A percentile compares a stretch with the other conserved stretches of the same genome.
Conservation (phyloP, 2,329 filamentous ascomycete genomes). For the Hymenoscyphus fructigenus region DNA sequence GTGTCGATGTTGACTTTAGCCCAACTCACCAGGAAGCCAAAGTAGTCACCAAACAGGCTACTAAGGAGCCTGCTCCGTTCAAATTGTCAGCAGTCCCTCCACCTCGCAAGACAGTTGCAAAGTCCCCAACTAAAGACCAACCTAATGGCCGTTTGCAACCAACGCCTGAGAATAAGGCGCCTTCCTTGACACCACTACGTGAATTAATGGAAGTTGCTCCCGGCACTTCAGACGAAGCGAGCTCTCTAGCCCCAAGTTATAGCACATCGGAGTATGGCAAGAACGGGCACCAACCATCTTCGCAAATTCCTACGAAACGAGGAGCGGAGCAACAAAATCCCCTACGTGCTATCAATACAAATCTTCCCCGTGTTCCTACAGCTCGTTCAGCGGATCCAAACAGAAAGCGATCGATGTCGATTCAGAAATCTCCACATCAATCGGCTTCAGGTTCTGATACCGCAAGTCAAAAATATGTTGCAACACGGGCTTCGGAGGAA, state of each 20-base stretch:
- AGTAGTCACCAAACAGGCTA: conserved; percentile 7
- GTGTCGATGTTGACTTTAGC: conserved; percentile 25
- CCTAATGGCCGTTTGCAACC: conserved; percentile 8
- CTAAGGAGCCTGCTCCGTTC: conserved; percentile 22
- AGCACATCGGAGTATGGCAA: conserved; percentile 18
- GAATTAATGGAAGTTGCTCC: conserved; percentile 36
- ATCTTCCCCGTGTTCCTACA: conserved; percentile 19
- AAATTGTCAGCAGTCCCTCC: conserved; percentile 30
- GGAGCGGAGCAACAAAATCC: conserved; percentile 20
- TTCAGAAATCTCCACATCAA: conserved; percentile 37
- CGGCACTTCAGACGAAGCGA: conserved; percentile 35
- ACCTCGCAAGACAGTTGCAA: conserved; percentile 20
- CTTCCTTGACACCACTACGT: conserved; percentile 36
- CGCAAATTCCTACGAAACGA: conserved; percentile 17
- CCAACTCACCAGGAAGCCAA: conserved; percentile 17
- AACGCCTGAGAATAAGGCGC: conserved; percentile 26
- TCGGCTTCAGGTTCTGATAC: conserved; percentile 52
- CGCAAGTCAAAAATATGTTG: conserved; percentile 47
- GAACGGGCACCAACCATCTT: conserved; percentile 14
- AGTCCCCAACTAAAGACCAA: conserved; percentile 9
- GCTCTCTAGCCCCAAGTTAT: conserved; percentile 27
- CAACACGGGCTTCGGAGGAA: conserved; percentile 59
- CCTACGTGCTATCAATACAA: conserved; percentile 15
- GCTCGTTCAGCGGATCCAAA: conserved; percentile 20
- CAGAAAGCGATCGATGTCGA: conserved; percentile 16